A percentile compares a stretch with the other conserved stretches of the same genome.
phyloP scores from a whole-genome alignment of 805 yeast genomes.

The Lipomyces lipofer region DNA sequence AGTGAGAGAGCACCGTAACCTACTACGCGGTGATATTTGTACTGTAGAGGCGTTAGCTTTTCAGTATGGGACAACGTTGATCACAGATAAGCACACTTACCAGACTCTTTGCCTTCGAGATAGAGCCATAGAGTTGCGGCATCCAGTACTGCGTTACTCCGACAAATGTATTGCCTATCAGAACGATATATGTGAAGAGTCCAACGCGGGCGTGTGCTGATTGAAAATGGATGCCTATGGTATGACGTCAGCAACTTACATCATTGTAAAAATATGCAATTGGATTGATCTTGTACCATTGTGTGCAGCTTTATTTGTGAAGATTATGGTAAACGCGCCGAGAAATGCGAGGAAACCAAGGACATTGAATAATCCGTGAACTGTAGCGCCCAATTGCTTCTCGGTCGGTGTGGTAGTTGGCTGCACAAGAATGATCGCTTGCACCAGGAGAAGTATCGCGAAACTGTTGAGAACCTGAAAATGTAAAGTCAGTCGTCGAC shows the following conservation, averaged over 20 bases:
- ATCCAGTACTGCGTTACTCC: constrained; percentile 37
- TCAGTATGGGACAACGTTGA: too few relatives aligned
- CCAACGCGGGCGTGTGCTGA: constrained; percentile 38
- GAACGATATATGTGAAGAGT: constrained; percentile 27
- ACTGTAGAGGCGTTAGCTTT: constrained; percentile 8
- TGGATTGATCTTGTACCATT: constrained; percentile 11
- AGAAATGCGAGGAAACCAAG: constrained; percentile 26
- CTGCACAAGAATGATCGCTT: constrained; percentile 36
- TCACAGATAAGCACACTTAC: constrained; percentile 4
- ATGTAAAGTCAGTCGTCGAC: neutral
- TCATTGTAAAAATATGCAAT: too few relatives aligned
- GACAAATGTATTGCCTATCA: constrained; percentile 27
- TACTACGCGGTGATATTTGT: constrained; percentile 36
- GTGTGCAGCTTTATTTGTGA: constrained; percentile 35
- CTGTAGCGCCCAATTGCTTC: constrained; percentile 33
- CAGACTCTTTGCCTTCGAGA: constrained; percentile 32
- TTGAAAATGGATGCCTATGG: constrained; percentile 32
- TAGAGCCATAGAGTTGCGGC: constrained; percentile 36
- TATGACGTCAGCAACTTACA: too few relatives aligned
- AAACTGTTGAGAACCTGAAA: constrained; percentile 30
- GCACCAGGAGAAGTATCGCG: constrained; percentile 34
- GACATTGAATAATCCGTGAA: constrained; percentile 36
- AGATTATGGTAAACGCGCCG: constrained; percentile 31
- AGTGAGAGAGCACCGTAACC: constrained; percentile 32
- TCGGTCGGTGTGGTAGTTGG: constrained; percentile 28